Evolutionary conservation across 2,329 filamentous ascomycete species (phyloP).

Genomic region (Atkinsonella texensis): DNA sequence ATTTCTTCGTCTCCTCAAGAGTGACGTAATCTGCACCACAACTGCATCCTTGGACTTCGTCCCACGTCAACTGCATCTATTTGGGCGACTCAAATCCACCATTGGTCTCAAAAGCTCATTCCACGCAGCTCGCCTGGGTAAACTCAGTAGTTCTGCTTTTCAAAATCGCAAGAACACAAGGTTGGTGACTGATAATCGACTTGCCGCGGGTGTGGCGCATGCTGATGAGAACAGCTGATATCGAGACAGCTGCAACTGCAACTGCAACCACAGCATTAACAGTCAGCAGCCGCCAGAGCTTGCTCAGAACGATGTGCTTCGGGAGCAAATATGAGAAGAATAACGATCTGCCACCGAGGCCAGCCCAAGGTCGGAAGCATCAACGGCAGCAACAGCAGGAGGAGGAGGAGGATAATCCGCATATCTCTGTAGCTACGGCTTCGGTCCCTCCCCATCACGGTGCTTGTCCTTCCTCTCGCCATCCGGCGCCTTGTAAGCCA

Average conservation of each 20-base stretch:
- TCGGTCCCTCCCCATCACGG: constrained; percentile 13
- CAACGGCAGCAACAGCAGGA: constrained; percentile 12
- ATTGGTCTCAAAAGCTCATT: no score
- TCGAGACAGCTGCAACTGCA: no score
- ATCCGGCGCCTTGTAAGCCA: constrained; percentile 18
- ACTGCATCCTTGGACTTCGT: neutral
- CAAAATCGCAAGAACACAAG: no score
- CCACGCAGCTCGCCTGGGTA: no score
- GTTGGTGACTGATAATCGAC: no score
- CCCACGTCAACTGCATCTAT: neutral
- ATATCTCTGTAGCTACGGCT: constrained; percentile 4
- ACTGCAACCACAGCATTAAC: neutral
- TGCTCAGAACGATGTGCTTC: constrained; percentile 33
- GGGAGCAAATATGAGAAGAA: constrained; percentile 29
- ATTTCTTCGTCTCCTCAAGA: no score
- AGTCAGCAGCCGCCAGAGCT: neutral
- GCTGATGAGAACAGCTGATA: no score
- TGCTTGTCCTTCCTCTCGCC: constrained; percentile 14
- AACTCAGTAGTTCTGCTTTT: no score
- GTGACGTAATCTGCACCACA: no score
- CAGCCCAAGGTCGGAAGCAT: constrained; percentile 19
- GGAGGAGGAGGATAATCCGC: constrained; percentile 9
- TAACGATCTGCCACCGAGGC: constrained; percentile 28
- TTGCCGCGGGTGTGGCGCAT: no score
- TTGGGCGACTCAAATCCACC: neutral